Evolutionary conservation across 2,329 filamentous ascomycete species (phyloP), one percentile per base, ranked within the genome.

Genomic region (Chalaropsis thielavioides): DNA sequence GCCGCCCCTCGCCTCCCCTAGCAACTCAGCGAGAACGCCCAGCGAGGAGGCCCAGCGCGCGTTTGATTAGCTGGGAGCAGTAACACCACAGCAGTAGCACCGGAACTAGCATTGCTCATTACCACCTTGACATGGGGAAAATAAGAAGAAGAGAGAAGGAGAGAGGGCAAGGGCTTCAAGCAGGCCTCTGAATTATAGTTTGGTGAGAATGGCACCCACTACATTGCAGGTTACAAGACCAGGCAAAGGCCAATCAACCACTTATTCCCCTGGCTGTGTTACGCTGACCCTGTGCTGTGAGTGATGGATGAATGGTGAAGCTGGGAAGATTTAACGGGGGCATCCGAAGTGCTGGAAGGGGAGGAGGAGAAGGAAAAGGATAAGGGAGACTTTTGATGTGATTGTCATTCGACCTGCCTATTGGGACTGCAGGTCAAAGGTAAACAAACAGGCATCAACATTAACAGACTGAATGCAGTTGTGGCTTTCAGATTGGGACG

Each of bases 351-450:
- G 24, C 24, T 24, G 19, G 19, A 51, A 49, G 44, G 10, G 35
- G 35, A 38, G 7, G 10, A 5, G 35, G 3, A 1, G 6, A n/a
- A 38, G 35, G 35, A 38, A 10, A 38, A 5, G 35, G 3, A 1
- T 38, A n/a, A n/a, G n/a, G n/a, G n/a, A n/a, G n/a, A n/a, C n/a
- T 58, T 58, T 58, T 19, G 31, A 58, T 58, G 51, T 35, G 51
- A 58, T 58, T 58, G 51, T 38, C 51, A 58, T 58, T 58, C 51
- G 51, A 58, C 24, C n/a, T 58, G 27, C 51, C 19, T n/a, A n/a
- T 58, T 31, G 27, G 15, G 46, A 51, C 24, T 27, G 24, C 13
- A 35, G 3, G 43, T 19, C 3, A 17, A 46, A n/a, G 43, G 43
- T 11, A 3, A 4, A n/a, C 43, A 46, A 4, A n/a, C 51, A 56